Evolutionary conservation across 2,329 filamentous ascomycete species (phyloP).

Genomic region (Coniochaeta sp.): DNA sequence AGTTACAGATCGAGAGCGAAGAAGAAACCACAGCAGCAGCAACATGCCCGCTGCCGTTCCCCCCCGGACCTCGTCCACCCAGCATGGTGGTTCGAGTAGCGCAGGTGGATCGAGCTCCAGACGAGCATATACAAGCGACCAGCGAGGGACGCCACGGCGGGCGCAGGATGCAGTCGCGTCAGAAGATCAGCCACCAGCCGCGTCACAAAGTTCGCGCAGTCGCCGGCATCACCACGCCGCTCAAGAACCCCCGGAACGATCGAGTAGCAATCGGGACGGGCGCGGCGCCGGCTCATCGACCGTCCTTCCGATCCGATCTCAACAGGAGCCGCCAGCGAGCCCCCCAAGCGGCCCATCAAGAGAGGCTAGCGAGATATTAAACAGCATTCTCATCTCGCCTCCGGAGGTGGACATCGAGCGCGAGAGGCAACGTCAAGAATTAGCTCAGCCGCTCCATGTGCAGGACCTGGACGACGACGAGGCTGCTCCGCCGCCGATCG

Average conservation of each 20-base stretch:
- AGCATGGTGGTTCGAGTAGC: constrained; percentile 29
- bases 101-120: constrained; percentile 29
- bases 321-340: constrained; percentile 34
- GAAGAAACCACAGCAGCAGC: not conserved
- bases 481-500: constrained; percentile 35
- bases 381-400: constrained; percentile 68
- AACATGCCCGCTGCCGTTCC: constrained; percentile 66
- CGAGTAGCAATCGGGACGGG: constrained; percentile 31
- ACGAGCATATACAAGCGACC: constrained; percentile 34
- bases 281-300: constrained; percentile 23
- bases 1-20: constrained; percentile 42
- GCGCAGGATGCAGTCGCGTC: constrained; percentile 23
- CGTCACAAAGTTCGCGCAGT: constrained; percentile 28
- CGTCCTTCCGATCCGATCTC: constrained; percentile 36
- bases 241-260: constrained; percentile 31
- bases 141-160: constrained; percentile 33
- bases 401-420: constrained; percentile 66
- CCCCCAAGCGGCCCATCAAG: constrained; percentile 55
- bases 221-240: constrained; percentile 27
- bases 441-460: constrained; percentile 40
- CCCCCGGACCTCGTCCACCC: constrained; percentile 73
- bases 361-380: constrained; percentile 73
- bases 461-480: constrained; percentile 35
- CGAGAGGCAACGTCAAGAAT: constrained; percentile 60
- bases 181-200: constrained; percentile 23